phyloP scores from a whole-genome alignment of 352 stramenopile species.

The Phytophthora tentaculata region DNA sequence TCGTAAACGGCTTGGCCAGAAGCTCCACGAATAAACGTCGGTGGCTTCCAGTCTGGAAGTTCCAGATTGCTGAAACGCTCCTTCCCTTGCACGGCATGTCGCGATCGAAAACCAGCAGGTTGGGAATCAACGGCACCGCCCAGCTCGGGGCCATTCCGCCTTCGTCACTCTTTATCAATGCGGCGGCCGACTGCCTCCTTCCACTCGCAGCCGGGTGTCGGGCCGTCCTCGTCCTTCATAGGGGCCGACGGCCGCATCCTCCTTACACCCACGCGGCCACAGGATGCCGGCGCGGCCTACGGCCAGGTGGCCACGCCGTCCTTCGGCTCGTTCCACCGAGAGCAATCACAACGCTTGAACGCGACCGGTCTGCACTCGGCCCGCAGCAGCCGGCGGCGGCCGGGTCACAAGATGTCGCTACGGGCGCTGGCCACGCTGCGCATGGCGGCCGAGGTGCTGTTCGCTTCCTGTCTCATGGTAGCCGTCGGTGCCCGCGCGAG shows the following conservation, averaged over 20 bases:
- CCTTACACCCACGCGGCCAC: conserved; percentile 38
- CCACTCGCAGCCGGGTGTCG: conserved; percentile 3
- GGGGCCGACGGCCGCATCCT: conserved; percentile 46
- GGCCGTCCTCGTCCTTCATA: conserved; percentile 26
- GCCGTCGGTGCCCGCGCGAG: conserved; percentile 59
- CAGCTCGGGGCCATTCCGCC: conserved; percentile 3
- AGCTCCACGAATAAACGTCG: conserved; percentile 4
- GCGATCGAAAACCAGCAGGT: conserved; percentile 12
- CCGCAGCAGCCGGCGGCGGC: conserved; percentile 3
- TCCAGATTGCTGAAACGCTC: conserved; percentile 9
- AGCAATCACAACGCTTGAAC: conserved; percentile 18
- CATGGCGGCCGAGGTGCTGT: conserved; percentile 37
- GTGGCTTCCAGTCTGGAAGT: too few relatives aligned
- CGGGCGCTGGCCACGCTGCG: conserved; percentile 30
- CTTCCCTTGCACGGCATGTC: conserved; percentile 21
- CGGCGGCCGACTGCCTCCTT: conserved; percentile 22
- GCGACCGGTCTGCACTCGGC: conserved; percentile 19
- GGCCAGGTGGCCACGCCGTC: conserved; percentile 48
- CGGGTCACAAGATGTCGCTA: conserved; percentile 29
- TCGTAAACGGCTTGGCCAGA: background rate
- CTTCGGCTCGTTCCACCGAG: conserved; percentile 21
- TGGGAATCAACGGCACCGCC: conserved; percentile 8
- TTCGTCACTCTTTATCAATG: conserved; percentile 23
- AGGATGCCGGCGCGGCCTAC: conserved; percentile 32
- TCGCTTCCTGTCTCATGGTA: conserved; percentile 60